Evolutionary conservation across 1,284 basidiomycete species (phyloP).

Genomic region (Ceratobasidium sp.): DNA sequence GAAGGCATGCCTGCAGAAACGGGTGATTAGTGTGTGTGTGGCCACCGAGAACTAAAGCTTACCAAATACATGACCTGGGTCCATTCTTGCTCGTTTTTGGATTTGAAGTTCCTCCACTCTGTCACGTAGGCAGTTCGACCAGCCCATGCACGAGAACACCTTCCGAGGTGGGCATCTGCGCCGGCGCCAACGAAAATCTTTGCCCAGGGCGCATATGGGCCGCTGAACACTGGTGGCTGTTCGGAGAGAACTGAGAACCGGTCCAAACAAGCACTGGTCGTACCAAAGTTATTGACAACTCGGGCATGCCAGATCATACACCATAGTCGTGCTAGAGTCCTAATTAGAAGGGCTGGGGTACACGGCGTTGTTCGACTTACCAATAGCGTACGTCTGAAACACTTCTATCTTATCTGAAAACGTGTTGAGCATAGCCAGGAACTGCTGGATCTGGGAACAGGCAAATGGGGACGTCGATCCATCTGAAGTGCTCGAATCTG

Average conservation of each 20-base stretch:
- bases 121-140: constrained; percentile 21
- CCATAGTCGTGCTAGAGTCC: constrained; percentile 11
- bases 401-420: background rate
- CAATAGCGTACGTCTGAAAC: constrained; percentile 15
- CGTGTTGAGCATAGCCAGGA: background rate
- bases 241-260: background rate
- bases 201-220: background rate
- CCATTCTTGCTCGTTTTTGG: constrained; percentile 22
- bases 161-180: background rate
- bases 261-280: constrained; percentile 10
- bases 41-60: background rate
- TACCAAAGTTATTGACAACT: constrained; percentile 15
- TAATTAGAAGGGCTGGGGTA: background rate
- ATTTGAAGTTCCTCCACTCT: constrained; percentile 13
- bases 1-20: constrained; percentile 10
- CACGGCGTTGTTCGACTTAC: background rate
- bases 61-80: constrained; percentile 11
- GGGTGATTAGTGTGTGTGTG: background rate
- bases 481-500: constrained; percentile 14
- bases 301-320: constrained; percentile 37
- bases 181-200: background rate
- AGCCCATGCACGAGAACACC: constrained; percentile 3
- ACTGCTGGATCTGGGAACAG: constrained; percentile 1
- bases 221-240: background rate
- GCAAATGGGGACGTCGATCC: constrained; percentile 27